Evolutionary conservation across 2,329 filamentous ascomycete genomes (phyloP).

Genomic region (Fusarium sp.): DNA sequence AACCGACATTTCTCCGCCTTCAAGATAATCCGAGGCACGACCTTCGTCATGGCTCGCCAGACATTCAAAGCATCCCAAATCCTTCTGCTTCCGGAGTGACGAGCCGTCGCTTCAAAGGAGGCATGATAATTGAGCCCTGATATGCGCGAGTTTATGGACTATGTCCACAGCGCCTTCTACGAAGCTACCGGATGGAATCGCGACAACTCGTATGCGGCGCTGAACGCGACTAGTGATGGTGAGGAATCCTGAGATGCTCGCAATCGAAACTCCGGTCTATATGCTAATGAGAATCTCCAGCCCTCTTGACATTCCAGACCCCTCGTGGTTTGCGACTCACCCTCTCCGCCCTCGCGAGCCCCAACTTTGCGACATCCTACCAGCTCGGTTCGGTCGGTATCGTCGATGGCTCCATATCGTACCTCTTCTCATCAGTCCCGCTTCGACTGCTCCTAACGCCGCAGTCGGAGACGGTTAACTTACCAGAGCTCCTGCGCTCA

Average conservation of each 20-base stretch:
- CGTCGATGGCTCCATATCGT: slow-evolving; percentile 96
- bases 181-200: slow-evolving; percentile 87
- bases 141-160: slow-evolving; percentile 98
- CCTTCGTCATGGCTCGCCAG: slow-evolving; percentile 3
- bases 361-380: slow-evolving; percentile 95
- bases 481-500: slow-evolving; percentile 81
- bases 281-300: slow-evolving; percentile 55
- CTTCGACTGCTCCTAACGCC: slow-evolving; percentile 72
- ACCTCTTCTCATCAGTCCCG: slow-evolving; percentile 90
- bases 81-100: slow-evolving; percentile 33
- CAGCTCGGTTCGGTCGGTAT: slow-evolving; percentile 88
- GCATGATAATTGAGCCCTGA: slow-evolving; percentile 49
- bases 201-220: slow-evolving; percentile 89
- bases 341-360: slow-evolving; percentile 89
- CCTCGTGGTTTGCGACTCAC: slow-evolving; percentile 86
- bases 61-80: background rate
- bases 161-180: slow-evolving; percentile 91
- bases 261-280: slow-evolving; percentile 1
- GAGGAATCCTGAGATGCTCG: slow-evolving; percentile 41
- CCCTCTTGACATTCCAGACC: slow-evolving; percentile 87
- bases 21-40: background rate
- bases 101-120: slow-evolving; percentile 25
- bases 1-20: slow-evolving; percentile 30
- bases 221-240: slow-evolving; percentile 87
- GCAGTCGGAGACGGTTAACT: slow-evolving; percentile 78